phyloP scores from a whole-genome alignment of 495 filamentous ascomycete species.

The Parmelia sp. region DNA sequence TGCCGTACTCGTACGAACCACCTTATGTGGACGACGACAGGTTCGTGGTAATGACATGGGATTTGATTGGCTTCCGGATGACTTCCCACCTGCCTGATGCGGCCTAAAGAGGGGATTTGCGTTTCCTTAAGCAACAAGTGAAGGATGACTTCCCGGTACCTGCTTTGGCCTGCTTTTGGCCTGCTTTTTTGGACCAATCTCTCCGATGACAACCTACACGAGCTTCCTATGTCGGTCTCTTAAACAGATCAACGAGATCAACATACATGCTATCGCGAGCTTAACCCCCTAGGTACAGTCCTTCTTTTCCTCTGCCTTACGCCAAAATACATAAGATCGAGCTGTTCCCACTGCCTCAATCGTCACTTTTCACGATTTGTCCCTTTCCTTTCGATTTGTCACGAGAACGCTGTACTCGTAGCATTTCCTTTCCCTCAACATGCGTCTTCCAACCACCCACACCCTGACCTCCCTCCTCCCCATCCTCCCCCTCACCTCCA shows the following conservation, averaged over 20 bases:
- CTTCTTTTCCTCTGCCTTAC: neutral
- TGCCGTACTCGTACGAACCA: too few species aligned
- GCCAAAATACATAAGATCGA: neutral
- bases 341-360: neutral
- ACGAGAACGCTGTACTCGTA: too few species aligned
- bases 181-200: neutral
- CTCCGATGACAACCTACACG: neutral
- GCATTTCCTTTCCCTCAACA: neutral
- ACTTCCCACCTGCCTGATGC: neutral
- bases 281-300: too few species aligned
- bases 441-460: neutral
- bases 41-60: too few species aligned
- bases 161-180: neutral
- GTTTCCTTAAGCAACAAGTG: neutral
- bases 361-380: neutral
- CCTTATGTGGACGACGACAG: too few species aligned
- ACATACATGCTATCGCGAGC: neutral
- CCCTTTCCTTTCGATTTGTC: too few species aligned
- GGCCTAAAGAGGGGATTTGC: neutral
- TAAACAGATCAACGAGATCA: neutral
- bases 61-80: neutral
- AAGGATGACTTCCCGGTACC: neutral
- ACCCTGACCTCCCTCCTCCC: neutral
- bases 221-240: neutral
- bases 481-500: conserved; percentile 1